Percentiles rank a stretch among this genome's conserved stretches.
Conservation (phyloP, 2,329 filamentous ascomycete genomes). For the Colletotrichum godetiae region DNA sequence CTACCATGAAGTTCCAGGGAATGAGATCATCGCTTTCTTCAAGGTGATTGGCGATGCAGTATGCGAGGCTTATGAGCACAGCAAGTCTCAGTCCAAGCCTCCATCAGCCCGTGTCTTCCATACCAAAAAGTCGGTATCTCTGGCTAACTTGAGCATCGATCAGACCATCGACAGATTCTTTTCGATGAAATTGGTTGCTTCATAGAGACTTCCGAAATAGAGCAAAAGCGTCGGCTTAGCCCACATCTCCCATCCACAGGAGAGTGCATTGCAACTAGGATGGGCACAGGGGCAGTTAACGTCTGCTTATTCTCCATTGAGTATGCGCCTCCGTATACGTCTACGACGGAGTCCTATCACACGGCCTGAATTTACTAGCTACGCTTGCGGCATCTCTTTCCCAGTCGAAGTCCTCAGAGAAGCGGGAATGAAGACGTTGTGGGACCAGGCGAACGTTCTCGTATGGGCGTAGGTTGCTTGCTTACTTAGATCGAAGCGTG, state of each 20-base stretch:
- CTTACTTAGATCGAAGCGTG: neutral
- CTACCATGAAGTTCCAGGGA: neutral
- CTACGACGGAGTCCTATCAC: too few species aligned
- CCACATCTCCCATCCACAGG: neutral
- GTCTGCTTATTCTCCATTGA: neutral
- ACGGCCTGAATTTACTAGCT: neutral
- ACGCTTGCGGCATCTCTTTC: neutral
- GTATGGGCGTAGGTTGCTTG: neutral
- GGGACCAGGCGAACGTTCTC: neutral
- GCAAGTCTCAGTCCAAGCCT: neutral
- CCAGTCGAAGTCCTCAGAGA: neutral
- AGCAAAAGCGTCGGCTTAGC: neutral
- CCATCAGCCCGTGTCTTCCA: neutral
- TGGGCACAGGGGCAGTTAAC: slow-evolving; percentile 11
- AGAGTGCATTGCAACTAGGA: neutral
- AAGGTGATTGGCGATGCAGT: neutral
- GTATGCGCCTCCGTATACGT: neutral
- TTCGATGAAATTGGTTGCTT: neutral
- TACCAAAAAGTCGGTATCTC: too few species aligned
- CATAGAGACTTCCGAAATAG: neutral
- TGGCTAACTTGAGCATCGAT: neutral
- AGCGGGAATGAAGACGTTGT: neutral
- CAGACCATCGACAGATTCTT: neutral
- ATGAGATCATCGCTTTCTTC: neutral
- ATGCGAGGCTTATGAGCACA: neutral